Base-by-base conservation (phyloP, 2,329 filamentous ascomycete genomes). In the Hymenoscyphus scutula region DNA sequence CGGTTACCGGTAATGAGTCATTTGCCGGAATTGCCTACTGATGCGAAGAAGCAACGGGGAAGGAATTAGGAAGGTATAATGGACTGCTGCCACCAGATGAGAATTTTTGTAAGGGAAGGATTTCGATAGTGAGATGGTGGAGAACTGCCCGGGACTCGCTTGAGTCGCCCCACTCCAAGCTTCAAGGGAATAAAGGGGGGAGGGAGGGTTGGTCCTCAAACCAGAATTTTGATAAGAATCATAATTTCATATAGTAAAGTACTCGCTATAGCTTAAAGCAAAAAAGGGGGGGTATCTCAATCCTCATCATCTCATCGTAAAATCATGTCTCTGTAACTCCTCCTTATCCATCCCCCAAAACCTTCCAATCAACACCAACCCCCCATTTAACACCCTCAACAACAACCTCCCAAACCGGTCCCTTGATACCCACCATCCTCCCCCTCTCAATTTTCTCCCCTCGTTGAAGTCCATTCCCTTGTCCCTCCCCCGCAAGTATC, bases 291-390 rank as follows among this genome's bases (percentile, higher is more conserved):
- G 51, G n/a, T 11, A 19, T 37, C 29, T 56, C 34, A 34, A n/a
- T n/a, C n/a, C n/a, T n/a, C n/a, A 57, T 27, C 55, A 23, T 25
- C 32, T 23, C n/a, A 57, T 37, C 55, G 13, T 23, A 17, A 25
- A 8, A 7, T 27, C 29, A 8, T 57, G 23, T n/a, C 34, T 25
- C 23, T 15, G 19, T 45, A n/a, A n/a, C n/a, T n/a, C n/a, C 17
- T 27, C 2, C n/a, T 48, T 19, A 48, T 29, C 37, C 34, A 41
- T 53, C 57, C 11, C 34, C n/a, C 32, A 74, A 65, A 53, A 73
- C 69, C 62, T 72, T 72, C 74, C 74, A 75, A 34, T 73, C 69
- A 62, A 73, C 71, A 56, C 71, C 73, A 67, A 75, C 70, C n/a
- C 71, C 69, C 72, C 73, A 75, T 65, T 68, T 72, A 55, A 64